Conservation (phyloP, 164 flowering plant genomes). For the Stephania yunnanensis region DNA sequence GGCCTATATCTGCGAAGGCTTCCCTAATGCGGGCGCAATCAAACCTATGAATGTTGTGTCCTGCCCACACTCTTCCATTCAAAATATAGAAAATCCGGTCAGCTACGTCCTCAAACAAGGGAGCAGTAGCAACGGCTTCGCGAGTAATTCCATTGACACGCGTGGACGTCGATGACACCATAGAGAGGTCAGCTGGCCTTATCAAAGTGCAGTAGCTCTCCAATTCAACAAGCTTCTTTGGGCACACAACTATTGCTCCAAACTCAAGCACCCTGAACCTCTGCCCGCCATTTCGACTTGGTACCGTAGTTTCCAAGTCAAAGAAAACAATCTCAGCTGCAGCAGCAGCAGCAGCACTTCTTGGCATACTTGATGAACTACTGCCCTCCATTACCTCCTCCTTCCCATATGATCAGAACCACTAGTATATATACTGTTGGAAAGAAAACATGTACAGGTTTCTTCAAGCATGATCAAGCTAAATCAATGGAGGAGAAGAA, state of each 20-base stretch:
- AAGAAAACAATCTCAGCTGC: slow-evolving; percentile 70
- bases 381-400: slow-evolving; percentile 9
- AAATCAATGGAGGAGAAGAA: slow-evolving; percentile 22
- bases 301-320: slow-evolving; percentile 85
- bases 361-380: not conserved
- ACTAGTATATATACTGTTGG: not conserved
- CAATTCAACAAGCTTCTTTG: slow-evolving; percentile 62
- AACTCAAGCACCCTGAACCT: slow-evolving; percentile 68
- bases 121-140: slow-evolving; percentile 48
- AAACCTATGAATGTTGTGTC: slow-evolving; percentile 76
- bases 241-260: slow-evolving; percentile 83
- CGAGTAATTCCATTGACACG: slow-evolving; percentile 63
- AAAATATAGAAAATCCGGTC: slow-evolving; percentile 57
- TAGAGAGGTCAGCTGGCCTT: slow-evolving; percentile 62
- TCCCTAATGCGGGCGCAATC: slow-evolving; percentile 72
- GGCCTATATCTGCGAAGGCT: slow-evolving; percentile 55
- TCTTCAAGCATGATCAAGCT: not conserved
- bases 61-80: slow-evolving; percentile 88
- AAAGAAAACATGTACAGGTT: slow-evolving; percentile 6
- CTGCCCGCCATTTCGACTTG: slow-evolving; percentile 53
- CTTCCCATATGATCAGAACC: not conserved
- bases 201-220: slow-evolving; percentile 74
- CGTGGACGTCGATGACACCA: slow-evolving; percentile 44
- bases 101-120: slow-evolving; percentile 70
- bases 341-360: not conserved